Conservation (phyloP, 176 grass and related monocot species). For the Pontederia crassipes region DNA sequence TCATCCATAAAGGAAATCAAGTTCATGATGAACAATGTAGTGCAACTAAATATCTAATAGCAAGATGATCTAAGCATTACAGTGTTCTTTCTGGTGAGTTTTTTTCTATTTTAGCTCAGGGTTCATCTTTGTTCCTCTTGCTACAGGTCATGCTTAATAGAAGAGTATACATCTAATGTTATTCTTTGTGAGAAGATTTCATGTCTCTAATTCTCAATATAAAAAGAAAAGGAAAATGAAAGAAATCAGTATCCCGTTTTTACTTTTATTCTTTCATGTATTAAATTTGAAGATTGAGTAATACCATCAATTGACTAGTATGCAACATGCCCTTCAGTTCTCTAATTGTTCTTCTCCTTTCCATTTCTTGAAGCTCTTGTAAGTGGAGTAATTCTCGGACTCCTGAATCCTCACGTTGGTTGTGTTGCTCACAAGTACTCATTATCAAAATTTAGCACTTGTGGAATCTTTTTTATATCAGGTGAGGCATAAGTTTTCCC, state of each 20-base stretch:
- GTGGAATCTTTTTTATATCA: constrained; percentile 92
- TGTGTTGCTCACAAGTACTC: constrained; percentile 74
- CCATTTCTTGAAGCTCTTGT: constrained; percentile 46
- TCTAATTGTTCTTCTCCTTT: constrained; percentile 17
- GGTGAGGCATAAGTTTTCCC: constrained; percentile 26
- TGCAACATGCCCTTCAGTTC: neutral
- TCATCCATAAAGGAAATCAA: no score
- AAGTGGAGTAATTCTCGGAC: constrained; percentile 41
- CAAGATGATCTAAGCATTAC: no score
- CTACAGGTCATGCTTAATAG: no score
- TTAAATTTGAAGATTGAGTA: neutral
- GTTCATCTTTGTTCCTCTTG: no score
- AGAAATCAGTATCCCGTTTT: neutral
- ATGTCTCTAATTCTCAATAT: no score
- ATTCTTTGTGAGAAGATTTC: no score
- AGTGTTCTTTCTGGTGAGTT: neutral
- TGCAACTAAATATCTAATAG: no score
- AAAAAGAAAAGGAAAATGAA: no score
- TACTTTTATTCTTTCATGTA: neutral
- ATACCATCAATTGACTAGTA: neutral
- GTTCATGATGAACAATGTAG: no score
- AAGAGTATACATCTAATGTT: no score
- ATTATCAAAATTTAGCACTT: constrained; percentile 65
- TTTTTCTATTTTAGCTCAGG: neutral
- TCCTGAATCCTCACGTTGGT: constrained; percentile 68